Evolutionary conservation across 495 filamentous ascomycete species (phyloP).

Genomic region (Trichoderma virens): DNA sequence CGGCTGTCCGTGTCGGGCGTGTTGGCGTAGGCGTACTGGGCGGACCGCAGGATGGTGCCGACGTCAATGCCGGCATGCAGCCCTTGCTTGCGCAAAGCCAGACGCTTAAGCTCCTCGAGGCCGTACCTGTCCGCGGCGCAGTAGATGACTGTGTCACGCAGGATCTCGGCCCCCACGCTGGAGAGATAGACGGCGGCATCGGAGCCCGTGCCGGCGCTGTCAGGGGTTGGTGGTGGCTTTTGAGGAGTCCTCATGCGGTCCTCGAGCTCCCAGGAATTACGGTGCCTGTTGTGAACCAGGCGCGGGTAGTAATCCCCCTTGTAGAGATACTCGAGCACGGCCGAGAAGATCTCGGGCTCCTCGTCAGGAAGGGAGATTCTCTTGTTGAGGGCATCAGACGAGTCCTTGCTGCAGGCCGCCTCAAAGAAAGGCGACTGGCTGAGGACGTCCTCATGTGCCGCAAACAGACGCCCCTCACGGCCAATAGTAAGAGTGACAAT

Average conservation of each 20-base stretch:
- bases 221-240: conserved; percentile 26
- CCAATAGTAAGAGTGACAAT: conserved; percentile 82
- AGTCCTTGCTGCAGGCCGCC: conserved; percentile 50
- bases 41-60: conserved; percentile 78
- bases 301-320: conserved; percentile 88
- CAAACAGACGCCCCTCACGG: conserved; percentile 75
- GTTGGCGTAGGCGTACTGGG: conserved; percentile 89
- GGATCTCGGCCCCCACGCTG: conserved; percentile 60
- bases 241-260: conserved; percentile 29
- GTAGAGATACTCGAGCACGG: conserved; percentile 87
- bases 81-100: conserved; percentile 88
- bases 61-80: conserved; percentile 78
- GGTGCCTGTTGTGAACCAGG: conserved; percentile 59
- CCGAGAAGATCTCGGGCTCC: conserved; percentile 83
- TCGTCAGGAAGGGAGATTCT: conserved; percentile 75
- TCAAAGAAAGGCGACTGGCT: conserved; percentile 75
- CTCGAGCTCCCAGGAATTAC: conserved; percentile 68
- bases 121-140: conserved; percentile 80
- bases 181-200: conserved; percentile 65
- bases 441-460: conserved; percentile 83
- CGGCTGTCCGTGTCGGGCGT: conserved; percentile 83
- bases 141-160: conserved; percentile 88
- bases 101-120: conserved; percentile 76
- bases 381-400: conserved; percentile 53
- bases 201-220: conserved; percentile 32